Conservation (phyloP, 257 asterid genomes). For the Solanum sparsipilum region DNA sequence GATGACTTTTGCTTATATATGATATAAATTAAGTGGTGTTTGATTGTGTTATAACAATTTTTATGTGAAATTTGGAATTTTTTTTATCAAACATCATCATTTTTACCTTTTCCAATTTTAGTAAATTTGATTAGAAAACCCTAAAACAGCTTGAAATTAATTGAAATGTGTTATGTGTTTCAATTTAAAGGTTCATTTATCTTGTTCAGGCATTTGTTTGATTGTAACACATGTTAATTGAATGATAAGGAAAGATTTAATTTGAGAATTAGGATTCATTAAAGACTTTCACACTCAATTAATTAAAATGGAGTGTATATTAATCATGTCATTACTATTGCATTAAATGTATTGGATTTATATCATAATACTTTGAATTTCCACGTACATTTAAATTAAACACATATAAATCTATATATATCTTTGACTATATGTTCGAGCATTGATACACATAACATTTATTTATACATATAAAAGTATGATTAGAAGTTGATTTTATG, state of each 20-base stretch:
- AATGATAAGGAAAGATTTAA: neutral
- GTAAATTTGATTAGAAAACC: slow-evolving; percentile 24
- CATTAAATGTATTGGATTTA: neutral
- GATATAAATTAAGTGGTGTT: neutral
- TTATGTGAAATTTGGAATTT: neutral
- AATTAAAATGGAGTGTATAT: neutral
- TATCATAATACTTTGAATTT: neutral
- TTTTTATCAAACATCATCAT: neutral
- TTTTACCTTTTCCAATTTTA: neutral
- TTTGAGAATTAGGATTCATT: slow-evolving; percentile 31
- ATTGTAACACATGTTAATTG: slow-evolving; percentile 5
- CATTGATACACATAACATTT: no score
- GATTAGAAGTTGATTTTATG: no score
- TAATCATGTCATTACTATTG: neutral
- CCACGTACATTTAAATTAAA: no score
- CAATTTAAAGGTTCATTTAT: no score
- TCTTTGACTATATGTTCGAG: no score
- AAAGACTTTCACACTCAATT: neutral
- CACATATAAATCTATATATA: no score
- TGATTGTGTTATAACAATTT: slow-evolving; percentile 2
- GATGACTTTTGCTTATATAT: neutral
- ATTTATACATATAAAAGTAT: no score
- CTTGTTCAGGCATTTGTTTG: no score
- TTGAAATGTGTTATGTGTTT: neutral
- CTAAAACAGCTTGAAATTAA: slow-evolving; percentile 20